These are phyloP conservation scores for Scheffersomyces segobiensis DNA, from an alignment of 1,139 yeast species.

Conservation along the genomic window DNA sequence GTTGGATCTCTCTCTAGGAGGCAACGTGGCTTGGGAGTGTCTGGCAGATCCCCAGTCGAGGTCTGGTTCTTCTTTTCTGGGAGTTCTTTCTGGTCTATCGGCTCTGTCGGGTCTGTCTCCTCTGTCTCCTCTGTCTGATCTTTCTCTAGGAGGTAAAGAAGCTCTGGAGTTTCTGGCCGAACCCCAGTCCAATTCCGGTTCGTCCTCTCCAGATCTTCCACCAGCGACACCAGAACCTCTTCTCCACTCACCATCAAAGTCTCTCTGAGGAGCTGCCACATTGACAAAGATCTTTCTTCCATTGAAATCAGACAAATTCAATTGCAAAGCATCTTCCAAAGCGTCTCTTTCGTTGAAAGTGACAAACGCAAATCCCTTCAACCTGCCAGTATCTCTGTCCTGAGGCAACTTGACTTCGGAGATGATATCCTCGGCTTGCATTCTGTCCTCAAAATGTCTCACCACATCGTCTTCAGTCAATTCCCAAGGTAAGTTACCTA, in stretches of 20 bases:
- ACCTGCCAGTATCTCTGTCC: conserved; percentile 62
- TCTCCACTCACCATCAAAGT: conserved; percentile 50
- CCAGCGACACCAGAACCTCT: conserved; percentile 39
- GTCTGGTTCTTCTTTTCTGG: conserved; percentile 42
- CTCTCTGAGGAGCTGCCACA: conserved; percentile 86
- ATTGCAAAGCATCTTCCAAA: conserved; percentile 68
- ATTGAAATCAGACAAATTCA: conserved; percentile 62
- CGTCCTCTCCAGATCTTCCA: conserved; percentile 23
- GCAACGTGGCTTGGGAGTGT: conserved; percentile 17
- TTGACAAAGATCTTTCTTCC: conserved; percentile 81
- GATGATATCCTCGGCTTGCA: conserved; percentile 49
- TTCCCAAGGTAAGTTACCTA: conserved; percentile 86
- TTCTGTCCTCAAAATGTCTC: conserved; percentile 67
- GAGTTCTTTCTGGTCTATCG: conserved; percentile 24
- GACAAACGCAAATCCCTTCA: conserved; percentile 86
- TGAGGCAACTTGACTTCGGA: conserved; percentile 69
- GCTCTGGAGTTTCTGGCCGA: conserved; percentile 35
- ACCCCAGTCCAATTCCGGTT: conserved; percentile 31
- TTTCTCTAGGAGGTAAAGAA: conserved; percentile 41
- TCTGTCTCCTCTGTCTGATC: conserved; percentile 27
- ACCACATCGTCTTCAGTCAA: conserved; percentile 64
- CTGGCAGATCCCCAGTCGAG: conserved; percentile 44
- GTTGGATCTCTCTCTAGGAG: conserved; percentile 20
- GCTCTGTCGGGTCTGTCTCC: conserved; percentile 19
- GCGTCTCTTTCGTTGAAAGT: conserved; percentile 68